Percentiles rank a stretch among this genome's conserved stretches.
phyloP scores from a whole-genome alignment of 306 rosid genomes.

The Sindora glabra region DNA sequence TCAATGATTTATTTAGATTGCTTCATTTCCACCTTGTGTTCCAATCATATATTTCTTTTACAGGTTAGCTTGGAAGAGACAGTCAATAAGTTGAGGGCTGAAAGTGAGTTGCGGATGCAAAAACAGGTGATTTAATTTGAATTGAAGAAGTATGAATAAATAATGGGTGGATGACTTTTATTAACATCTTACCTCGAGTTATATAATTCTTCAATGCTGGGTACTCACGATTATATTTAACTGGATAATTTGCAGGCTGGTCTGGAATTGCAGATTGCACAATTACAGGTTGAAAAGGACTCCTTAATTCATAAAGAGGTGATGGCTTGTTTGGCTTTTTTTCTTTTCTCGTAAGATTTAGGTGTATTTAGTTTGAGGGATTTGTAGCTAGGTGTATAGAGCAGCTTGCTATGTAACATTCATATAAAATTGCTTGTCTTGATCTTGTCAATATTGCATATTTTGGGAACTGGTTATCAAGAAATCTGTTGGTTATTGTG shows the following conservation, averaged over 20 bases:
- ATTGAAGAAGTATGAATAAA: conserved; percentile 8
- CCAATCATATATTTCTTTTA: conserved; percentile 15
- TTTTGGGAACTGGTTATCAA: conserved; percentile 8
- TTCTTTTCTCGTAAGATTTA: not conserved
- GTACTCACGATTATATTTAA: conserved; percentile 5
- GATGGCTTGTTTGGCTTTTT: not conserved
- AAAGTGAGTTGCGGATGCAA: conserved; percentile 30
- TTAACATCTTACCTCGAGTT: not conserved
- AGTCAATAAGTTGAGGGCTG: conserved; percentile 36
- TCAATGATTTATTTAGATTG: not conserved
- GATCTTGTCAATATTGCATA: not conserved
- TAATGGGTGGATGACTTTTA: not conserved
- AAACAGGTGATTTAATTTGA: conserved; percentile 32
- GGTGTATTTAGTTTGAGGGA: not conserved
- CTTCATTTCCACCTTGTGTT: conserved; percentile 5
- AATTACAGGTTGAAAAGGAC: conserved; percentile 41
- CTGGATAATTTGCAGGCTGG: conserved; percentile 36
- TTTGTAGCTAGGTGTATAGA: not conserved
- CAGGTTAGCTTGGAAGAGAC: conserved; percentile 53
- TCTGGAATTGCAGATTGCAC: conserved; percentile 46
- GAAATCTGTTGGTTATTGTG: conserved; percentile 12
- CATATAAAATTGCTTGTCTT: too few relatives aligned
- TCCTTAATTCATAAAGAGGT: conserved; percentile 60
- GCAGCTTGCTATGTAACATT: not conserved
- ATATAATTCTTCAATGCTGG: conserved; percentile 5